Evolutionary conservation across 2,329 filamentous ascomycete genomes (phyloP).

Genomic region (Cladosporium sp.): DNA sequence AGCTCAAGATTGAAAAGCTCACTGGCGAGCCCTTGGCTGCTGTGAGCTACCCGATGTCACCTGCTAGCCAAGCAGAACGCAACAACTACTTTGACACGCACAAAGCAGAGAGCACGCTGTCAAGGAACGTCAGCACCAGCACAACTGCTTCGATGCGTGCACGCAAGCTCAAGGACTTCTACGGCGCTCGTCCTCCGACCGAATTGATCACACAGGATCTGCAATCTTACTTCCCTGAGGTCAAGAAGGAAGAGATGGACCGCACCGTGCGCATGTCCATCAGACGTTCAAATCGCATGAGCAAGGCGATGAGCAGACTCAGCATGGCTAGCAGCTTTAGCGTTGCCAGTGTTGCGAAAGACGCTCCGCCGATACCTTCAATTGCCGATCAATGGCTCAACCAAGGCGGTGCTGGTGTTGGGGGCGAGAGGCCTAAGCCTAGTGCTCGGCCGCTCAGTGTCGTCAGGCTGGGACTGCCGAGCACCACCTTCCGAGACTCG

Average conservation of each 20-base stretch:
- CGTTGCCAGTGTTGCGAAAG: constrained; percentile 75
- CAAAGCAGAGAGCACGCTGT: constrained; percentile 16
- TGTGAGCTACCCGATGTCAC: constrained; percentile 82
- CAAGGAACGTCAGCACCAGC: constrained; percentile 30
- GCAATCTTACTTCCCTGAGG: constrained; percentile 95
- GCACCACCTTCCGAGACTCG: constrained; percentile 73
- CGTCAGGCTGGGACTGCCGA: constrained; percentile 52
- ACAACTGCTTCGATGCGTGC: constrained; percentile 39
- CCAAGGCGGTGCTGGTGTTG: constrained; percentile 38
- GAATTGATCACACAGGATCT: constrained; percentile 96
- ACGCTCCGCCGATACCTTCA: constrained; percentile 90
- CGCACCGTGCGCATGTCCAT: constrained; percentile 91
- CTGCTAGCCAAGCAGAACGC: constrained; percentile 62
- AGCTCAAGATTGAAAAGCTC: constrained; percentile 82
- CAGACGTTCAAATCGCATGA: constrained; percentile 82
- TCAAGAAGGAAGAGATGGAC: constrained; percentile 90
- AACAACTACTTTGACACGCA: constrained; percentile 52
- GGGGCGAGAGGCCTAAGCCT: constrained; percentile 39
- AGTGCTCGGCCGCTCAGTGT: constrained; percentile 58
- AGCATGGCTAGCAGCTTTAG: constrained; percentile 93
- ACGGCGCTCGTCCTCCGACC: constrained; percentile 86
- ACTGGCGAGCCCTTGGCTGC: constrained; percentile 83
- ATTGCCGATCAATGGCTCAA: constrained; percentile 92
- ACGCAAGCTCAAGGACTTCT: constrained; percentile 70
- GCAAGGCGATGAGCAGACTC: constrained; percentile 85